Base-by-base conservation (phyloP, 2,329 filamentous ascomycete species). In the Cadophora malorum region DNA sequence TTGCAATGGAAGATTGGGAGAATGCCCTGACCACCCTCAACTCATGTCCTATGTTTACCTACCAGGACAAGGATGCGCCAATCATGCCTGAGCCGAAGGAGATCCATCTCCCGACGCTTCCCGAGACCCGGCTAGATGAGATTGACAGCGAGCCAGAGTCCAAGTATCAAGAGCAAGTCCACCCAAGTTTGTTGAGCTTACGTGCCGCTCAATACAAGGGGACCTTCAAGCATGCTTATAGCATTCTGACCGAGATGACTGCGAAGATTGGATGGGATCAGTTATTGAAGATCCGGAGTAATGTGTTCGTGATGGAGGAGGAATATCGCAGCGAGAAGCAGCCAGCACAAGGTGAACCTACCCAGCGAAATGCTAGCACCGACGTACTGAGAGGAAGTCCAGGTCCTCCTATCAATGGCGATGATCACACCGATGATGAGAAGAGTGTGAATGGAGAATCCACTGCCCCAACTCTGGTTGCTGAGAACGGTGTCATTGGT, bases 41-140 rank as follows among this genome's bases (percentile, higher is more conserved):
- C 81, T 99, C 96, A 21, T 99, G 96, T 79, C 96, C 96, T 9
- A 99, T 99, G 96, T 99, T 99, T 80, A 99, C 96, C 7, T 98
- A 99, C 79, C 96, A 98, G 80, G 96, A 99, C 80, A 98, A 97
- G 80, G 96, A 99, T 78, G 91, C 94, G 6, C 96, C 96, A 3
- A 82, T 96, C 68, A 95, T 98, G 91, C 96, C 96, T 0, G 94
- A 97, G 76, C 94, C 96, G 0, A 91, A 91, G 74, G 92, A 94
- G 66, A 91, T 98, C 52, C 89, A 92, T 73, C 86, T 99, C 16
- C 96, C 96, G 0, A 92, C 95, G 19, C 85, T 98, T 63, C 86
- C 91, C 0, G 96, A 98, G 79, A 97, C 93, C 21, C 88, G 94
- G 67, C 88, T 97, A 64, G 96, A 99, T 74, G 96, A 99, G 78